These are phyloP conservation scores for Alternaria panax DNA, from an alignment of 2,329 filamentous ascomycete species.

Conservation along the genomic window DNA sequence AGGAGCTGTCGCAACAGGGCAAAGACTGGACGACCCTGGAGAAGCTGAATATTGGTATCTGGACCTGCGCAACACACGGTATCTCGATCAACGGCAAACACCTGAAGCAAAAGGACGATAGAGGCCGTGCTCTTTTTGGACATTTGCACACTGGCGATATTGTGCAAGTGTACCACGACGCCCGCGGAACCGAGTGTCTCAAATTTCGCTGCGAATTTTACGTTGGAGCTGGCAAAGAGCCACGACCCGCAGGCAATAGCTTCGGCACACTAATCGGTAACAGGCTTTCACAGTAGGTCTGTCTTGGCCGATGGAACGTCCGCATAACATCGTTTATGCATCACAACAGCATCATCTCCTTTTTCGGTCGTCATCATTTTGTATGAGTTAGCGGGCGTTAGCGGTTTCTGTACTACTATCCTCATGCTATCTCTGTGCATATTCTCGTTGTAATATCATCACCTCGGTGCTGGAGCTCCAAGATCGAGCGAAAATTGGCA, in stretches of 20 bases:
- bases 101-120: constrained; percentile 64
- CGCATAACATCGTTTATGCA: background rate
- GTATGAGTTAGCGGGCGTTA: background rate
- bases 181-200: constrained; percentile 43
- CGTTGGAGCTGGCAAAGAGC: constrained; percentile 47
- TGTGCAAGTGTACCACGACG: constrained; percentile 72
- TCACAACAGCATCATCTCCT: background rate
- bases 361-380: background rate
- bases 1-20: constrained; percentile 51
- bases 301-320: background rate
- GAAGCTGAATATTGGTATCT: constrained; percentile 73
- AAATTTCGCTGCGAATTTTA: constrained; percentile 56
- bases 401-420: background rate
- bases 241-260: constrained; percentile 33
- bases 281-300: constrained; percentile 16
- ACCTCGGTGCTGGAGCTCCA: constrained; percentile 3
- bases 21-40: constrained; percentile 62
- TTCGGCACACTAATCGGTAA: constrained; percentile 33
- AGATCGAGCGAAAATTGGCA: background rate
- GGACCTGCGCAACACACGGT: constrained; percentile 78
- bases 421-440: background rate
- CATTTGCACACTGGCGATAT: constrained; percentile 79
- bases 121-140: constrained; percentile 64
- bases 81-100: constrained; percentile 79
- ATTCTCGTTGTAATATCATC: background rate